These are phyloP conservation scores for Amanita rimosa DNA, from an alignment of 768 basidiomycete species.

Conservation along the genomic window DNA sequence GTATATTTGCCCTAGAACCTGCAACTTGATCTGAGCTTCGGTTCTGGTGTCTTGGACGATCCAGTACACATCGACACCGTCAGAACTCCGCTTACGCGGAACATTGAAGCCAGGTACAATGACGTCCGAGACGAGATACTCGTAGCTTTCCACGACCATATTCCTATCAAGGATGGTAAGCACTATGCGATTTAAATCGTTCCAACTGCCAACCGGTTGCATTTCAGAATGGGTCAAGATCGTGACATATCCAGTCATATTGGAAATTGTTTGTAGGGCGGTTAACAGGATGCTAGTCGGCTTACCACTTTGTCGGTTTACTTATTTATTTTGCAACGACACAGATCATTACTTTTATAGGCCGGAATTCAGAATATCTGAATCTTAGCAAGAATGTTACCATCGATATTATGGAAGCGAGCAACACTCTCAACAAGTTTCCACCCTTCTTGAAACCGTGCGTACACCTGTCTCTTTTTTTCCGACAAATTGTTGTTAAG, in stretches of 20 bases:
- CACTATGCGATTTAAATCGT: background rate
- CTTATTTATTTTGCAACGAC: background rate
- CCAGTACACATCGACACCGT: constrained; percentile 12
- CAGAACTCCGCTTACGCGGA: constrained; percentile 16
- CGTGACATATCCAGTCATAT: constrained; percentile 6
- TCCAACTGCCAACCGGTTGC: background rate
- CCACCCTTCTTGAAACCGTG: constrained; percentile 17
- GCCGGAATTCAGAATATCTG: constrained; percentile 13
- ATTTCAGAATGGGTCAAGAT: constrained; percentile 11
- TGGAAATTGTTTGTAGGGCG: constrained; percentile 13
- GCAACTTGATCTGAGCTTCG: constrained; percentile 25
- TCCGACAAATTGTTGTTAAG: background rate
- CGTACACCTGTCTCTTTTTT: background rate
- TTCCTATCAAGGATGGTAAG: constrained; percentile 1
- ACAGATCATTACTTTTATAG: constrained; percentile 4
- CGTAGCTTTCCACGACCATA: constrained; percentile 11
- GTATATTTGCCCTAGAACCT: constrained; percentile 12
- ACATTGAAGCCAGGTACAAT: constrained; percentile 15
- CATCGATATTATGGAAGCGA: constrained; percentile 9
- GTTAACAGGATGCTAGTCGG: constrained; percentile 16
- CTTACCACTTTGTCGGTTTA: constrained; percentile 14
- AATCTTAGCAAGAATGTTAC: constrained; percentile 10
- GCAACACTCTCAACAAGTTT: constrained; percentile 13
- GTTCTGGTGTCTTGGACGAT: constrained; percentile 12
- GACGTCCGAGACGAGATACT: constrained; percentile 16